phyloP scores from a whole-genome alignment of 2,329 filamentous ascomycete species.

The Fusarium duplospermum region DNA sequence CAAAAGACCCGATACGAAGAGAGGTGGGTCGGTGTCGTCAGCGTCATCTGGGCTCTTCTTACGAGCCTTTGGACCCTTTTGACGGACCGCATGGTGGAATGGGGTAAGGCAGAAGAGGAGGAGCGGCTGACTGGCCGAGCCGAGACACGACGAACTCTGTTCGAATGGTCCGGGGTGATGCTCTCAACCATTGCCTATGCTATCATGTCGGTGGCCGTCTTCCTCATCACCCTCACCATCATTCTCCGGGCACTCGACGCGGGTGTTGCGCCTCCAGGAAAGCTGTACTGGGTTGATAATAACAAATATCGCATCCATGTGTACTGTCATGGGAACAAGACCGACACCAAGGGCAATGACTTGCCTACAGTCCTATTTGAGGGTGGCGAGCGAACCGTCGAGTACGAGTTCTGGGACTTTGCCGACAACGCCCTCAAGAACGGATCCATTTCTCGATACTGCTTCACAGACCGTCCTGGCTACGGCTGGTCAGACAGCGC shows the following conservation, averaged over 20 bases:
- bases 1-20: slow-evolving; percentile 82
- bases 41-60: slow-evolving; percentile 82
- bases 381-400: slow-evolving; percentile 82
- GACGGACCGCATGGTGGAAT: slow-evolving; percentile 85
- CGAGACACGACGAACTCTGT: slow-evolving; percentile 83
- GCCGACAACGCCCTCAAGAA: slow-evolving; percentile 81
- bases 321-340: slow-evolving; percentile 80
- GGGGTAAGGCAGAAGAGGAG: slow-evolving; percentile 94
- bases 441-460: slow-evolving; percentile 87
- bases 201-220: slow-evolving; percentile 73
- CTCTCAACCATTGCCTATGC: slow-evolving; percentile 78
- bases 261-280: slow-evolving; percentile 77
- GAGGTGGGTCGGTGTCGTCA: slow-evolving; percentile 89
- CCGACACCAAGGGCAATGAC: slow-evolving; percentile 61
- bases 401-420: slow-evolving; percentile 83
- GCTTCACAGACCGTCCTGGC: slow-evolving; percentile 94
- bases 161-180: slow-evolving; percentile 87
- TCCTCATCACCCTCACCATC: slow-evolving; percentile 84
- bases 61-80: slow-evolving; percentile 83
- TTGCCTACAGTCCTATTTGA: slow-evolving; percentile 88
- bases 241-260: slow-evolving; percentile 84
- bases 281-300: slow-evolving; percentile 82
- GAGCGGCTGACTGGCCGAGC: slow-evolving; percentile 89
- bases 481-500: slow-evolving; percentile 90
- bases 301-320: slow-evolving; percentile 90